Base-by-base conservation (phyloP, 1,139 yeast species). In the Lodderomyces margitis region DNA sequence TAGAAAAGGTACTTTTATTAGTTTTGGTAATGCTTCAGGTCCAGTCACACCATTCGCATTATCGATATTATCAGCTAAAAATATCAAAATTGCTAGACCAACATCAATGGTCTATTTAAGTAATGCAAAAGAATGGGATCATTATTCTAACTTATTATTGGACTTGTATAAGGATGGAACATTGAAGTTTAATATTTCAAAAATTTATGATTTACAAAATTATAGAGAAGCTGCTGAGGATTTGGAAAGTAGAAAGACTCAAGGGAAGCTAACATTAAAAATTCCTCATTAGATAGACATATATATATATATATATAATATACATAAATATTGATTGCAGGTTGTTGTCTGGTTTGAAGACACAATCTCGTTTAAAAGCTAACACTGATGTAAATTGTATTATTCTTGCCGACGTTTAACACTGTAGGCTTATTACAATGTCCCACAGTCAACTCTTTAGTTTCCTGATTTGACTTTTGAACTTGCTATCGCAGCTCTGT, bases 21-120 rank as follows among this genome's bases (percentile, higher is more conserved):
- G 87, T 36, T 88, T 70, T 56, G 98, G 98, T 46, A 88, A 88
- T 56, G 83, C 96, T 9, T 81, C 91, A 5, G 97, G 97, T n/a
- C 67, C 80, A 2, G 87, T 87, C 21, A 82, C 86, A 1, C 92
- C 95, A 9, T 53, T 88, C 23, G 40, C 66, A 1, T 57, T 87
- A 37, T 55, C 53, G 36, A 58, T 69, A 30, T 68, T 89, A 45
- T 51, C 80, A 1, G 63, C 82, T 4, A 87, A 84, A 62, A 86
- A 84, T 56, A 50, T 85, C 42, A 79, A 73, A 50, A 49, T 87
- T 27, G 43, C 68, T 23, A 78, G 97, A 60, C 96, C 97, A 8
- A 62, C 61, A n/a, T 55, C 87, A 34, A 65, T 57, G 46, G 74
- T 66, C 24, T 87, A 83, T 59, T 46, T 83, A 19, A 55, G 60